phyloP scores from a whole-genome alignment of 441 rosid genomes.

The Syzygium syzygioides region DNA sequence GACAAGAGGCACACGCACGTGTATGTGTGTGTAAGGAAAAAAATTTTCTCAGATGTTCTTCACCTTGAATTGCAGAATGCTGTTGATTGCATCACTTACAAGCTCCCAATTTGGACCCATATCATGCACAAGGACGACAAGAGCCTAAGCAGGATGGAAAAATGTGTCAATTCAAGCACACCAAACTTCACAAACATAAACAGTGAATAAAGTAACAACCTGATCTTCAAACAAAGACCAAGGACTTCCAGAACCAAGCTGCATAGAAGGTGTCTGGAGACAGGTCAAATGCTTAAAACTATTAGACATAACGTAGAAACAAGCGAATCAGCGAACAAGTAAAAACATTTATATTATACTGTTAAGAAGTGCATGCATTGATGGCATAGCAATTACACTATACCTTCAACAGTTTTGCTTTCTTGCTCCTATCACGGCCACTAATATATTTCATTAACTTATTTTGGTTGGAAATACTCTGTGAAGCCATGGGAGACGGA shows the following conservation, averaged over 20 bases:
- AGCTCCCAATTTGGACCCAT: slow-evolving; percentile 99
- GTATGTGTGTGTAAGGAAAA: not conserved
- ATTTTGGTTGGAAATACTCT: slow-evolving; percentile 1
- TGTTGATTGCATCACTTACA: slow-evolving; percentile 95
- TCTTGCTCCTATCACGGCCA: not conserved
- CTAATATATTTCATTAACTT: not conserved
- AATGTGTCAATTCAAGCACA: slow-evolving; percentile 6
- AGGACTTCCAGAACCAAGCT: not conserved
- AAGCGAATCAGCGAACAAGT: not conserved
- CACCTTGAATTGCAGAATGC: slow-evolving; percentile 91
- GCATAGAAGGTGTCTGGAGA: not conserved
- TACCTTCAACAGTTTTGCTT: not conserved
- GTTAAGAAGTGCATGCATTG: not conserved
- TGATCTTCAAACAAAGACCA: slow-evolving; percentile 5
- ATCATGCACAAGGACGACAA: slow-evolving; percentile 98
- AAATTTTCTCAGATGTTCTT: not conserved
- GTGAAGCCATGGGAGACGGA: slow-evolving; percentile 4
- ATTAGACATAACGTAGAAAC: not conserved
- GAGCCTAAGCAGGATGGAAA: slow-evolving; percentile 53
- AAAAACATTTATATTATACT: not conserved
- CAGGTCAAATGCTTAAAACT: not conserved
- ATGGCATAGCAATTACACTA: not conserved
- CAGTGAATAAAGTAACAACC: not conserved
- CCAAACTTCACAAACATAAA: slow-evolving; percentile 2
- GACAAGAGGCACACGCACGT: not conserved